Evolutionary conservation across 2,329 filamentous ascomycete species (phyloP).

Genomic region (Botrytis pseudocinerea): DNA sequence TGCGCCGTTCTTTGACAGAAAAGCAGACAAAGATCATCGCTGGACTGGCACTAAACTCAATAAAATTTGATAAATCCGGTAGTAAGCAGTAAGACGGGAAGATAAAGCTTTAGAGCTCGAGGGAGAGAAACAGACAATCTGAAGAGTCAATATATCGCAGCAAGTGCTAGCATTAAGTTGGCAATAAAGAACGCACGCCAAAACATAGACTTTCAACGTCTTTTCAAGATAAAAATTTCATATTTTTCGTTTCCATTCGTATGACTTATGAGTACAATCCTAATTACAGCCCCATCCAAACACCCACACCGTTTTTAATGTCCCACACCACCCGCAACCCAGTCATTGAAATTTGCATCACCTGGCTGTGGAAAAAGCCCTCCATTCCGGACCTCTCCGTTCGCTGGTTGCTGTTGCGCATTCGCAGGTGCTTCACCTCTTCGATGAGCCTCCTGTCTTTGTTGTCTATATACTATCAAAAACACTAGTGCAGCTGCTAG

Average conservation of each 20-base stretch:
- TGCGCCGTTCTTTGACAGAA: background rate
- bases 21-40: background rate
- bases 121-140: background rate
- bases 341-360: conserved; percentile 67
- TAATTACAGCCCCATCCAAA: conserved; percentile 6
- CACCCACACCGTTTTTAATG: conserved; percentile 45
- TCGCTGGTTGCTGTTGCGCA: conserved; percentile 39
- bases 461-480: conserved; percentile 79
- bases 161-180: background rate
- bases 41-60: background rate
- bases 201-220: background rate
- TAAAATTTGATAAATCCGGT: background rate
- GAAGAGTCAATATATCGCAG: background rate
- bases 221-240: background rate
- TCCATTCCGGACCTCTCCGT: conserved; percentile 44
- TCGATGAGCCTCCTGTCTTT: conserved; percentile 60
- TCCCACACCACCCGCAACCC: conserved; percentile 63
- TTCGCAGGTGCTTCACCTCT: conserved; percentile 45
- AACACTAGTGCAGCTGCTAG: conserved; percentile 73
- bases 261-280: background rate
- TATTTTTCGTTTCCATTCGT: background rate
- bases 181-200: background rate
- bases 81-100: background rate
- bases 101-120: background rate
- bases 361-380: conserved; percentile 66